These are phyloP conservation scores for Cynanchum wilfordii DNA, from an alignment of 257 asterid species.

Conservation along the genomic window DNA sequence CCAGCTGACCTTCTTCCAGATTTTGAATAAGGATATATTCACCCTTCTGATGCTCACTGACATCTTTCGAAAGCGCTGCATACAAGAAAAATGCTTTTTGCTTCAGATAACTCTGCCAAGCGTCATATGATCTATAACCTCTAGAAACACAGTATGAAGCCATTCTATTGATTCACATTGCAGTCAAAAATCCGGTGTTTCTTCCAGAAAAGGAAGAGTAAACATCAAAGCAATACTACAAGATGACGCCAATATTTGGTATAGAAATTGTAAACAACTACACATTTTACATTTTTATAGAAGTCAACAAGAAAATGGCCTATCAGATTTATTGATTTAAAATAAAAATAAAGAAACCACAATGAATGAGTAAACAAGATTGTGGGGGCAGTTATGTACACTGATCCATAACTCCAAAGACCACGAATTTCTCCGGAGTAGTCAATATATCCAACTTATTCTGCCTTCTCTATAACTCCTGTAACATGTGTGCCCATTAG, in stretches of 20 bases:
- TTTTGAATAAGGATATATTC: slow-evolving; percentile 16
- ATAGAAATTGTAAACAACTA: not conserved
- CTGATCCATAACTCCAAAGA: slow-evolving; percentile 17
- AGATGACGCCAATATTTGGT: not conserved
- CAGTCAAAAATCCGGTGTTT: not conserved
- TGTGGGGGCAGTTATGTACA: slow-evolving; percentile 4
- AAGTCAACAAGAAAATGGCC: not conserved
- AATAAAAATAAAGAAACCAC: not conserved
- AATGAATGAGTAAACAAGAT: not conserved
- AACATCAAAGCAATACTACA: not conserved
- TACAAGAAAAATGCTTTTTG: slow-evolving; percentile 7
- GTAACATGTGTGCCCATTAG: not conserved
- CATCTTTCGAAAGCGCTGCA: slow-evolving; percentile 16
- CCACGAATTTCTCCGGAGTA: not conserved
- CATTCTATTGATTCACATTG: not conserved
- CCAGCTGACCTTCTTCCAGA: slow-evolving; percentile 24
- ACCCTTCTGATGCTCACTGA: slow-evolving; percentile 11
- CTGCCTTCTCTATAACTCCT: slow-evolving; percentile 19
- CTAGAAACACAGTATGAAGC: not conserved
- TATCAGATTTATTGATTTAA: not conserved
- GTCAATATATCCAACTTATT: slow-evolving; percentile 10
- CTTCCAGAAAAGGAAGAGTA: not conserved
- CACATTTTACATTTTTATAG: too few species aligned
- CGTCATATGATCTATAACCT: not conserved
- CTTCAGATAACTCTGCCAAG: not conserved